Evolutionary conservation across 2,329 filamentous ascomycete genomes (phyloP).

Genomic region (Botrytis pseudocinerea): DNA sequence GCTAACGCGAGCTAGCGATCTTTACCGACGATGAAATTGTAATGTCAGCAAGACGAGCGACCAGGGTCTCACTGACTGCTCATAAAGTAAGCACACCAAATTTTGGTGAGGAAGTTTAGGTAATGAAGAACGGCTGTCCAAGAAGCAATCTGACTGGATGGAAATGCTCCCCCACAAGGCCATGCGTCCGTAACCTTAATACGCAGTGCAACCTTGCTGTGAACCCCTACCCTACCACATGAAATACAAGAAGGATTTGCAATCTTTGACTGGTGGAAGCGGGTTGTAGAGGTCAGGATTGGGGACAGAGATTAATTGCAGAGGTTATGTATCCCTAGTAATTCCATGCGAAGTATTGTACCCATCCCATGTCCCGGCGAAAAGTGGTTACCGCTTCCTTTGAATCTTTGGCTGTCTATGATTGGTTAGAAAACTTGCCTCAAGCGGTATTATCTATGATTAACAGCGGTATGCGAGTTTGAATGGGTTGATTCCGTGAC

Average conservation of each 20-base stretch:
- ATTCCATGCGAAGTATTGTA: conserved; percentile 16
- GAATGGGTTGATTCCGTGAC: conserved; percentile 26
- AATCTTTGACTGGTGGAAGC: conserved; percentile 16
- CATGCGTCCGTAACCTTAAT: conserved; percentile 6
- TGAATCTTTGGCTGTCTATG: not conserved
- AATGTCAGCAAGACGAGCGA: conserved; percentile 26
- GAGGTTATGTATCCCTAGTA: conserved; percentile 6
- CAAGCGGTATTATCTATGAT: conserved; percentile 25
- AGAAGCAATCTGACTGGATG: conserved; percentile 22
- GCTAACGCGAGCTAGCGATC: conserved; percentile 20
- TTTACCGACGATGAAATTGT: conserved; percentile 21
- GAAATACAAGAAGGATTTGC: not conserved
- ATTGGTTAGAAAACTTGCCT: conserved; percentile 32
- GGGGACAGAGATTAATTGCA: conserved; percentile 15
- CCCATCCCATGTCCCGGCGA: not conserved
- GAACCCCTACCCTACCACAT: conserved; percentile 1
- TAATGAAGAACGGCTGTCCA: not conserved
- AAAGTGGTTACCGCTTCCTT: conserved; percentile 21
- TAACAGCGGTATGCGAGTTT: conserved; percentile 30
- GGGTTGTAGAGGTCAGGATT: not conserved
- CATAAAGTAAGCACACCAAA: conserved; percentile 23
- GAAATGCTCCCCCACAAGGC: conserved; percentile 12
- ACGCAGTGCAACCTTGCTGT: conserved; percentile 8
- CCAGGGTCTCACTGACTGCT: conserved; percentile 12
- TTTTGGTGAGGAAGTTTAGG: conserved; percentile 29